phyloP scores from a whole-genome alignment of 306 rosid species.

The Ziziphus jujuba region DNA sequence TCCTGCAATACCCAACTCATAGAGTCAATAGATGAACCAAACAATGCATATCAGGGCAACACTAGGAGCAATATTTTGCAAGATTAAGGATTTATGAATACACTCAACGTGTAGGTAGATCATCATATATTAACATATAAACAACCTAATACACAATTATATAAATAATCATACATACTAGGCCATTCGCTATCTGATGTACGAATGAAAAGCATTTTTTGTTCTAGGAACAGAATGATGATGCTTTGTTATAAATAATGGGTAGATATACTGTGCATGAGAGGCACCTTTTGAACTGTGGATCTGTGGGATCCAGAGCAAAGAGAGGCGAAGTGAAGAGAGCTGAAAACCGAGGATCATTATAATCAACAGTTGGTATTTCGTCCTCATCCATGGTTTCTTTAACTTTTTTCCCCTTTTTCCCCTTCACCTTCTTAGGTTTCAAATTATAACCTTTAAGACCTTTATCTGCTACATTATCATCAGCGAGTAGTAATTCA shows the following conservation, averaged over 20 bases:
- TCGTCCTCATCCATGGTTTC: slow-evolving; percentile 56
- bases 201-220: neutral
- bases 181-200: neutral
- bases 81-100: neutral
- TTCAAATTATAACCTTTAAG: slow-evolving; percentile 75
- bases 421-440: slow-evolving; percentile 58
- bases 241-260: neutral
- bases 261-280: neutral
- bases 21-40: neutral
- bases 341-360: slow-evolving; percentile 81
- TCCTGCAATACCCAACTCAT: slow-evolving; percentile 52
- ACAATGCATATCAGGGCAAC: neutral
- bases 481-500: slow-evolving; percentile 92
- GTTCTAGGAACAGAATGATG: neutral
- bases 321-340: slow-evolving; percentile 53
- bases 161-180: neutral
- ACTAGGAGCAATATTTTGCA: neutral
- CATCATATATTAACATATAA: neutral
- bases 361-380: slow-evolving; percentile 53
- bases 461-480: slow-evolving; percentile 49
- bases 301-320: slow-evolving; percentile 85
- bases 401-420: slow-evolving; percentile 60
- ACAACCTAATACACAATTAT: too few relatives aligned
- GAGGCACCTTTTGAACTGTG: slow-evolving; percentile 83
- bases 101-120: too few relatives aligned